Base-by-base conservation (phyloP, 2,329 filamentous ascomycete genomes). In the Trichoderma afroharzianum region DNA sequence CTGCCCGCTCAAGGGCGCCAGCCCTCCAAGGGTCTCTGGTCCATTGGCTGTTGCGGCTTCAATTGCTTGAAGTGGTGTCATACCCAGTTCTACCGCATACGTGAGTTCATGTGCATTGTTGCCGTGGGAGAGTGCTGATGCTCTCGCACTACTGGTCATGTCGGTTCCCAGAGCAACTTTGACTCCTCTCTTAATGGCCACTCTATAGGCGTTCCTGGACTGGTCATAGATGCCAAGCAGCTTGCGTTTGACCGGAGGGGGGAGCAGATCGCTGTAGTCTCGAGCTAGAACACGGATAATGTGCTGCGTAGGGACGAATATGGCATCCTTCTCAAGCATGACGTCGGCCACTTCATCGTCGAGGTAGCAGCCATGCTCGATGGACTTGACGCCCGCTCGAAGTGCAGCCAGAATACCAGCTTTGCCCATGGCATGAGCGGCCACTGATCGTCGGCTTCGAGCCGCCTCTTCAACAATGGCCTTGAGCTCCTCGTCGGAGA, bases 11-110 rank as follows among this genome's bases (percentile, higher is more conserved):
- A 81, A 81, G 1, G 83, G 84, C 6, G 83, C 84, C 73, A 83
- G 81, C 0, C 75, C 78, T 1, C 82, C 83, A 1, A 86, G 75
- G 2, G 80, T 85, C 62, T 84, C 76, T 15, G 84, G 83, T 1
- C 81, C 84, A 63, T 75, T 76, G n/a, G 74, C 83, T 6, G 86
- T 87, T 5, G 81, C 84, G 33, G 84, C 83, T 76, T 87, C 84
- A 72, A 88, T 86, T 7, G 85, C 85, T 75, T 85, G 77, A 58
- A 88, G 75, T 4, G 83, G 82, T 4, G 82, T 82, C 83, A 88
- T 82, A 1, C 85, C 85, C 9, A 83, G 83, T 62, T 84, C 79
- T 50, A 86, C 82, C 3, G 85, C 85, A 75, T 83, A 85, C 21
- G 77, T 75, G 26, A 88, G 76, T 77, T 88, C 86, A 55, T 80